These are phyloP conservation scores for Colletotrichum coccodes DNA, from an alignment of 2,329 filamentous ascomycete species.

Conservation along the genomic window DNA sequence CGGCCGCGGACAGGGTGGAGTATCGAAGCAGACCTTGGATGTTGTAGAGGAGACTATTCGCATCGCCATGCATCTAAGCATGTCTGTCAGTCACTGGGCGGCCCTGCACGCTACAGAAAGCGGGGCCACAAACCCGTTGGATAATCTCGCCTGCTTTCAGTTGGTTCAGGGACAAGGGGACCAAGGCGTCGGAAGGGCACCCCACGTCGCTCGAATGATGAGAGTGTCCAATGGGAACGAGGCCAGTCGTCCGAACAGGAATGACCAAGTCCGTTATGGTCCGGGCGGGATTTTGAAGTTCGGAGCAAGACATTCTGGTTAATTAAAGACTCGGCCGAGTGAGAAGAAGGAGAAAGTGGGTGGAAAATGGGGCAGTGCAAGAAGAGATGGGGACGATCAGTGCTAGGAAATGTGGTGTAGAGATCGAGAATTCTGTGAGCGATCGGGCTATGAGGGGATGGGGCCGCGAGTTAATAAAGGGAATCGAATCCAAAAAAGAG, in stretches of 20 bases:
- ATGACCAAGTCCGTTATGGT: background rate
- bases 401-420: background rate
- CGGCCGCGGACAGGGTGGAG: background rate
- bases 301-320: background rate
- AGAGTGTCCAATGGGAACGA: background rate
- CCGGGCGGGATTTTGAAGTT: background rate
- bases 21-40: background rate
- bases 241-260: background rate
- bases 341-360: background rate
- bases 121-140: background rate
- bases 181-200: background rate
- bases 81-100: background rate
- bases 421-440: conserved; percentile 4
- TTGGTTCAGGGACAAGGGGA: conserved; percentile 4
- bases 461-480: background rate
- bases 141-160: conserved; percentile 3
- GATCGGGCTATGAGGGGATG: background rate
- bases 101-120: background rate
- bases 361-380: background rate
- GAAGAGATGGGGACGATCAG: background rate
- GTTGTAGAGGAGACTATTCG: background rate
- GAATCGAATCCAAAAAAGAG: background rate
- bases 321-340: background rate
- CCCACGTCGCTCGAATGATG: background rate
- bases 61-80: background rate